These are phyloP conservation scores for Ascochyta clinopodiicola DNA, from an alignment of 2,329 filamentous ascomycete genomes.

Conservation along the genomic window DNA sequence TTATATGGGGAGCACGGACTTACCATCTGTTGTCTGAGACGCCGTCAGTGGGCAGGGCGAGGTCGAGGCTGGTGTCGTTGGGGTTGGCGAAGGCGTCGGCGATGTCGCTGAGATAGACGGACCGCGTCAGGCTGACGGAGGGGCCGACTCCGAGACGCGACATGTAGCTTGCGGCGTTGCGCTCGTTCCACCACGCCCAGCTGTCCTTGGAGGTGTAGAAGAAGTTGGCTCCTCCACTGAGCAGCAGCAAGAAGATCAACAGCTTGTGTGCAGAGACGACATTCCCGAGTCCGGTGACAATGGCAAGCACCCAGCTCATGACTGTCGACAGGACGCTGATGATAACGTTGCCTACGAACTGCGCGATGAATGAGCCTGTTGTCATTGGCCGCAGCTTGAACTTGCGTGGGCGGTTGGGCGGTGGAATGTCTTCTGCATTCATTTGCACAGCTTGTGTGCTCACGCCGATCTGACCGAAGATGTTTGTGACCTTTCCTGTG, in stretches of 20 bases:
- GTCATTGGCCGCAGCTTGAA: conserved; percentile 59
- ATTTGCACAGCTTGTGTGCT: conserved; percentile 66
- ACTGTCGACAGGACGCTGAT: conserved; percentile 78
- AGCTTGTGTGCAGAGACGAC: conserved; percentile 76
- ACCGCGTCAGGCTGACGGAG: conserved; percentile 80
- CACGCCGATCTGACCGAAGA: conserved; percentile 77
- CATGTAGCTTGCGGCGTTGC: conserved; percentile 83
- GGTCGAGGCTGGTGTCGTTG: conserved; percentile 38
- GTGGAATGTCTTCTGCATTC: conserved; percentile 44
- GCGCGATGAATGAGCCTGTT: conserved; percentile 73
- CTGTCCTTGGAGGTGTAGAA: conserved; percentile 76
- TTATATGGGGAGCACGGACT: neutral
- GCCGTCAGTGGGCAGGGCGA: conserved; percentile 24
- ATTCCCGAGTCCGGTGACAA: conserved; percentile 69
- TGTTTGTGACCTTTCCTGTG: conserved; percentile 78
- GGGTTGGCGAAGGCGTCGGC: conserved; percentile 64
- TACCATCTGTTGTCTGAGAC: conserved; percentile 40
- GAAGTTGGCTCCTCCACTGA: conserved; percentile 76
- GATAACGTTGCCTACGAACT: conserved; percentile 73
- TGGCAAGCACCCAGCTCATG: conserved; percentile 77
- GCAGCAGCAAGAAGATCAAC: conserved; percentile 70
- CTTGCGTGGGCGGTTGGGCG: conserved; percentile 45
- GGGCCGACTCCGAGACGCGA: conserved; percentile 78
- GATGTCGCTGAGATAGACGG: conserved; percentile 83
- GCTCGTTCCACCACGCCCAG: conserved; percentile 84